A percentile compares a stretch with the other conserved stretches of the same genome.
These are phyloP conservation scores for Carex myosuroides DNA, from an alignment of 176 grass and related monocot species.

Conservation along the genomic window DNA sequence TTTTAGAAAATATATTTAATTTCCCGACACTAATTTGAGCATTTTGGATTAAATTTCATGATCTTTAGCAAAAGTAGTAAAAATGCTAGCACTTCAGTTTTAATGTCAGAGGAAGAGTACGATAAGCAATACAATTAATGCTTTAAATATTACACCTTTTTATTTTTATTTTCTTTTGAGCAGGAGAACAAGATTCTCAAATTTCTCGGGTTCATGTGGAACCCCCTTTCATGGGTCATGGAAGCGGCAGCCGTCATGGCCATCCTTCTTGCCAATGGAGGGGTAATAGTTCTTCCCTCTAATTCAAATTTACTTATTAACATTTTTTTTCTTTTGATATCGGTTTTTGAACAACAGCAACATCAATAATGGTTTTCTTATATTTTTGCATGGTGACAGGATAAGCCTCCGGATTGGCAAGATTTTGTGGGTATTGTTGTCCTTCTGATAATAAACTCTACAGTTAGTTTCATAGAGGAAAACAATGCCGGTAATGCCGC, in stretches of 20 bases:
- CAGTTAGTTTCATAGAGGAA: slow-evolving; percentile 85
- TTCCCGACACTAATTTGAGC: background rate
- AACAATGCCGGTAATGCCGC: slow-evolving; percentile 87
- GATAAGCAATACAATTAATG: background rate
- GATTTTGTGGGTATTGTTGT: slow-evolving; percentile 67
- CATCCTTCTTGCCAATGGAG: slow-evolving; percentile 54
- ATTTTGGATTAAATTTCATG: background rate
- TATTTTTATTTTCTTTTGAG: background rate
- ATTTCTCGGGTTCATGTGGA: slow-evolving; percentile 94
- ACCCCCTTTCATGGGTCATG: slow-evolving; percentile 96
- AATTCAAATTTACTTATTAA: background rate
- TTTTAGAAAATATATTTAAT: background rate
- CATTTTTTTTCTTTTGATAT: background rate
- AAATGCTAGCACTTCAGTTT: background rate
- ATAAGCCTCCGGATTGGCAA: slow-evolving; percentile 66
- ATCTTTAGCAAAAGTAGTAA: background rate
- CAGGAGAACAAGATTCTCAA: slow-evolving; percentile 82
- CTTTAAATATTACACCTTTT: background rate
- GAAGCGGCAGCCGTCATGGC: slow-evolving; percentile 69
- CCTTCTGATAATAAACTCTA: slow-evolving; percentile 85
- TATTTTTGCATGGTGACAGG: slow-evolving; percentile 28
- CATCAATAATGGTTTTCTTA: background rate
- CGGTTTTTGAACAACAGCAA: background rate
- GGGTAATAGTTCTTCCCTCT: slow-evolving; percentile 23
- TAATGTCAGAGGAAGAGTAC: background rate